Conservation (phyloP, 345 rosid species). For the Pistacia integerrima region DNA sequence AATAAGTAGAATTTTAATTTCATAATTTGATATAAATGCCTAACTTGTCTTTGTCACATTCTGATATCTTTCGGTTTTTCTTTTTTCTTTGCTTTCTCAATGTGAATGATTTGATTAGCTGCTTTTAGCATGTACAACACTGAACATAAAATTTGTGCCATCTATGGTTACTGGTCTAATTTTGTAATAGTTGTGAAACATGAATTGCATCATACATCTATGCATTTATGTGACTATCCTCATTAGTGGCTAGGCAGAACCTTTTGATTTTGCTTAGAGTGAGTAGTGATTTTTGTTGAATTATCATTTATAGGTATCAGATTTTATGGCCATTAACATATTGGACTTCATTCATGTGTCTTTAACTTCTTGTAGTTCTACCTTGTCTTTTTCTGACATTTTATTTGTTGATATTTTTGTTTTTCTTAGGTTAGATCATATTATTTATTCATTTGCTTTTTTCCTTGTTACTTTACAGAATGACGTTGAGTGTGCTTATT, state of each 20-base stretch:
- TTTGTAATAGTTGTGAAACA: background rate
- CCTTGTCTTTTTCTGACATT: background rate
- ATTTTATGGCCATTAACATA: background rate
- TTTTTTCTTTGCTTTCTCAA: background rate
- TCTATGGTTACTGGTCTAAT: background rate
- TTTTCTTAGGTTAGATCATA: constrained; percentile 1
- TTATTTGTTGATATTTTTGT: background rate
- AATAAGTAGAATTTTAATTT: background rate
- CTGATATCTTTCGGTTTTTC: constrained; percentile 8
- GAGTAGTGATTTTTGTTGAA: background rate
- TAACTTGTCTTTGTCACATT: constrained; percentile 1
- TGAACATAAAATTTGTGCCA: background rate
- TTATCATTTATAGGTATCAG: background rate
- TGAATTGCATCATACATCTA: background rate
- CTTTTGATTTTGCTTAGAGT: background rate
- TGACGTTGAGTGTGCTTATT: constrained; percentile 89
- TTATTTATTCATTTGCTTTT: constrained; percentile 11
- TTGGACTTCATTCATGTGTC: background rate
- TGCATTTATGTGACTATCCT: background rate
- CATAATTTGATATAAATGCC: background rate
- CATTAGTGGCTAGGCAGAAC: background rate
- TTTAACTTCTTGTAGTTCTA: background rate
- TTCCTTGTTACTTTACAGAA: constrained; percentile 49
- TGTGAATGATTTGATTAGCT: background rate
- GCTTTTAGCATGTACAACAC: background rate